Evolutionary conservation across 2,329 filamentous ascomycete species (phyloP), one percentile per base, ranked within the genome.

Genomic region (Alternaria postmessia): DNA sequence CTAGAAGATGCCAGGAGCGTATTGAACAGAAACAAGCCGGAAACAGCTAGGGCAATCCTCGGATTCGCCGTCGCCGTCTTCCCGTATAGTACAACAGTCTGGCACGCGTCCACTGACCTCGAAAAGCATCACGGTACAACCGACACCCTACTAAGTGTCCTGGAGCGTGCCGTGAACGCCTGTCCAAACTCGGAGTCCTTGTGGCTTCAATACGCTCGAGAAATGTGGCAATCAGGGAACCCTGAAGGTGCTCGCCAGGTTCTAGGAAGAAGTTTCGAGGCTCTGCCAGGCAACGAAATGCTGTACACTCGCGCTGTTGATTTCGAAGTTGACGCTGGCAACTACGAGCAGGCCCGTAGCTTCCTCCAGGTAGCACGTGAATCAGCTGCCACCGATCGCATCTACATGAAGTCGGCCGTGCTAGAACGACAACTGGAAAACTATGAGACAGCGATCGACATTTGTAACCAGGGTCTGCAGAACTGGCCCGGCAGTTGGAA

Each of bases 281-380:
- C 97, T 76, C 96, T 98, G 71, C 93, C 93, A 1, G 94, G 96
- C 78, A 97, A 97, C 80, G 95, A 99, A 79, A 93, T 98, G 76
- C 97, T 99, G 67, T 99, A 95, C 91, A 89, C 97, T 48, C 92
- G 94, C 16, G 95, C 95, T 46, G 95, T 99, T 66, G 96, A 97
- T 78, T 88, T 99, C 30, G 95, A 99, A 80, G 93, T 95, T 1
- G 94, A 98, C 73, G 94, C 93, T 62, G 87, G 89, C 43, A 89
- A 96, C 71, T 89, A 88, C 41, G 91, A 93, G 38, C 89, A 95
- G 74, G 95, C 95, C 1, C 86, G 94, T 44, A 87, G 91, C 62
- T 87, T 99, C 24, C 86, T 99, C 39, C 87, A 89, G 54, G 91
- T 91, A 12, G 95, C 95, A 22, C 89, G 95, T 55, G 88, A 91